Conservation (phyloP, 2,329 filamentous ascomycete genomes). For the Aspergillus sp. region DNA sequence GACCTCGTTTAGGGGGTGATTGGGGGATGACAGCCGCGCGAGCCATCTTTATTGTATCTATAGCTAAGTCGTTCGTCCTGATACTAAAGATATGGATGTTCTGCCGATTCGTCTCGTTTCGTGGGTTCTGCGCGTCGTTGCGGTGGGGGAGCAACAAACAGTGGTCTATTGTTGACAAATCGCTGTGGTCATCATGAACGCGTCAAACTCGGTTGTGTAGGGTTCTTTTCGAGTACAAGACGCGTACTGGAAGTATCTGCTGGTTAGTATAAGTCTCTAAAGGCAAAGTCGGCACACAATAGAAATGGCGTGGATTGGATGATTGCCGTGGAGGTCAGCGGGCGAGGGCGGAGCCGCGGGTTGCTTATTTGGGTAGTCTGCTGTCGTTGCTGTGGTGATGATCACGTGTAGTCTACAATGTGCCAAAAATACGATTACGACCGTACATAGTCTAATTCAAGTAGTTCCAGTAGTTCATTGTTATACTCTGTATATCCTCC, state of each 20-base stretch:
- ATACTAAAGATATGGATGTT: background rate
- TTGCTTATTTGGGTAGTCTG: conserved; percentile 9
- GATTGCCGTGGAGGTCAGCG: conserved; percentile 4
- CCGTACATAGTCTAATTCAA: background rate
- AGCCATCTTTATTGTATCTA: conserved; percentile 13
- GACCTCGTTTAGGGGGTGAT: conserved; percentile 13
- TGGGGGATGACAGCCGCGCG: conserved; percentile 20
- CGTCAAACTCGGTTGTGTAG: background rate
- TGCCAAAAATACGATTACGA: background rate
- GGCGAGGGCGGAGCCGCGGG: background rate
- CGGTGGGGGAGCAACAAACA: background rate
- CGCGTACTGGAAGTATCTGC: background rate
- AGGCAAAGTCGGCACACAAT: no score
- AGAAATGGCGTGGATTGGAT: background rate
- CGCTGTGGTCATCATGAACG: conserved; percentile 1
- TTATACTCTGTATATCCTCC: background rate
- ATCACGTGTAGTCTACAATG: background rate
- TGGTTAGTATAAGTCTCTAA: background rate
- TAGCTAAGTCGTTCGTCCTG: no score
- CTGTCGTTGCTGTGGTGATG: conserved; percentile 9
- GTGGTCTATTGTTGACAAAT: background rate
- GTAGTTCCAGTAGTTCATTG: background rate
- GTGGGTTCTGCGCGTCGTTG: background rate
- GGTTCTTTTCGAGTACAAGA: background rate
- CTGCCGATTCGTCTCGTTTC: background rate